A percentile compares a stretch with the other conserved stretches of the same genome.
Evolutionary conservation across 148 eudicot species (phyloP).

Genomic region (Fagopyrum tataricum): DNA sequence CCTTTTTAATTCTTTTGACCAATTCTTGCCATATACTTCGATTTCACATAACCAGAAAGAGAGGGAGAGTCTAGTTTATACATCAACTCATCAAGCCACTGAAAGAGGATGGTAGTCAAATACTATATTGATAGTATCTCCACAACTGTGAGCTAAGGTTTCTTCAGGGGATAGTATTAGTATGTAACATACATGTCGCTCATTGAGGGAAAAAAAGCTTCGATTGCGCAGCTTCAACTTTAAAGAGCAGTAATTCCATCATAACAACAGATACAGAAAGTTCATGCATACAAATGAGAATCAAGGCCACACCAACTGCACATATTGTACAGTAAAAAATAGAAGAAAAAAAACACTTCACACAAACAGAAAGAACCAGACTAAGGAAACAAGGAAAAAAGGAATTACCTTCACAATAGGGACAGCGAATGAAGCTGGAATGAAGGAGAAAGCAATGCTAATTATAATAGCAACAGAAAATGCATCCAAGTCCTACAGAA

Average conservation of each 20-base stretch:
- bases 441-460: slow-evolving; percentile 81
- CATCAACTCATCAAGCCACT: neutral
- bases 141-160: neutral
- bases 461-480: slow-evolving; percentile 76
- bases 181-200: neutral
- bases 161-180: neutral
- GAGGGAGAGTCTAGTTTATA: no score
- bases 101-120: neutral
- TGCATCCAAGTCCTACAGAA: slow-evolving; percentile 91
- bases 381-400: slow-evolving; percentile 15
- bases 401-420: slow-evolving; percentile 80
- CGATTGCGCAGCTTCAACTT: neutral
- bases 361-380: neutral
- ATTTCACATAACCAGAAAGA: neutral
- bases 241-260: neutral
- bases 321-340: neutral
- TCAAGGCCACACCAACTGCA: neutral
- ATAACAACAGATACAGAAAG: neutral
- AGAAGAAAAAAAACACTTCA: neutral
- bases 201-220: neutral
- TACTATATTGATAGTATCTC: neutral
- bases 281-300: neutral
- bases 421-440: slow-evolving; percentile 98
- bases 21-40: neutral
- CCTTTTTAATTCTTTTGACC: neutral